Conservation (phyloP, 2,329 filamentous ascomycete species). For the Colletotrichum phormii region DNA sequence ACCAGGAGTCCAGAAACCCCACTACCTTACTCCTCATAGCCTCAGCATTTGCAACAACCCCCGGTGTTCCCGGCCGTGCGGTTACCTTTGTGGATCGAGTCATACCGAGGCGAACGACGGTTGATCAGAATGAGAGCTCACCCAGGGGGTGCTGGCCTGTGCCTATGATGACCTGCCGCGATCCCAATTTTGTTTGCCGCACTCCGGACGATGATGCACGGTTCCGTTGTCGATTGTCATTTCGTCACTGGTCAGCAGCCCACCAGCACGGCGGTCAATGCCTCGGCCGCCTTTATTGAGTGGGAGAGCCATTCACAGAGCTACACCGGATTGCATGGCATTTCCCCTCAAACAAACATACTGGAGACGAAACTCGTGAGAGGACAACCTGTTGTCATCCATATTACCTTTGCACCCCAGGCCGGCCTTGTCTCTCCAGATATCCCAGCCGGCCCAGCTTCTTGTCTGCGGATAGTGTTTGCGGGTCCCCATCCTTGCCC, state of each 20-base stretch:
- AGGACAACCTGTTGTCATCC: background rate
- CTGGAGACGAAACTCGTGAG: background rate
- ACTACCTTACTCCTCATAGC: constrained; percentile 1
- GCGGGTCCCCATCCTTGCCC: background rate
- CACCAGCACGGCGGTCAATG: background rate
- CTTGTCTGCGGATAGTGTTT: background rate
- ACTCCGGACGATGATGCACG: constrained; percentile 18
- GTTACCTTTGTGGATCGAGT: constrained; percentile 14
- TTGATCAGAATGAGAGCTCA: constrained; percentile 10
- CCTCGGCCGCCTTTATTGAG: background rate
- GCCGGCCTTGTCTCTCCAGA: background rate
- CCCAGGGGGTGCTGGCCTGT: background rate
- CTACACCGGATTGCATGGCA: background rate
- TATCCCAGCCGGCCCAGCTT: background rate
- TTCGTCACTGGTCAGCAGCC: background rate
- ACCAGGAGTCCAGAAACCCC: background rate
- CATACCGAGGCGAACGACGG: constrained; percentile 19
- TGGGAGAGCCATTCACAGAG: background rate
- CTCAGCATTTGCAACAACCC: background rate
- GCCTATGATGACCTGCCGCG: constrained; percentile 14
- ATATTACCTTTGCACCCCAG: background rate
- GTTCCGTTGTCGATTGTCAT: constrained; percentile 3
- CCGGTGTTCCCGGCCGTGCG: constrained; percentile 6
- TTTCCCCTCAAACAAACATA: background rate
- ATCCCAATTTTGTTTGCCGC: constrained; percentile 18